Evolutionary conservation across 2,329 filamentous ascomycete species (phyloP).

Genomic region (Thelonectria discophora): DNA sequence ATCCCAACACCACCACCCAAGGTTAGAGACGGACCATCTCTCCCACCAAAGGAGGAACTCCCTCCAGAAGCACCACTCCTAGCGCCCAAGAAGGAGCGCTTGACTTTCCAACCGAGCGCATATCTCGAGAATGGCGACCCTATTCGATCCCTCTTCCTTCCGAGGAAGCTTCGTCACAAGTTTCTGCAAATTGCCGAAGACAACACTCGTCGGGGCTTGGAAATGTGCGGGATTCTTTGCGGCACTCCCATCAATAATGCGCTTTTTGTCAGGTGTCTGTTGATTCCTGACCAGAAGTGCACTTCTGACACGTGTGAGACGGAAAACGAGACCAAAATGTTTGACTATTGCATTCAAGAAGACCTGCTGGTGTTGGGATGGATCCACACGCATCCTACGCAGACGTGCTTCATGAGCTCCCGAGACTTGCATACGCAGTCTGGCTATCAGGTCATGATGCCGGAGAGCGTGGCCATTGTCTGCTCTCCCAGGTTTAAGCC

Average conservation of each 20-base stretch:
- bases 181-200: conserved; percentile 78
- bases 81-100: conserved; percentile 62
- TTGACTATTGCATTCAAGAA: conserved; percentile 87
- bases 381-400: conserved; percentile 97
- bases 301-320: conserved; percentile 96
- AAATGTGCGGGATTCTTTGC: conserved; percentile 95
- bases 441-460: conserved; percentile 95
- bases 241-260: conserved; percentile 93
- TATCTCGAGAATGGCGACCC: conserved; percentile 91
- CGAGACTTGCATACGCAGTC: conserved; percentile 92
- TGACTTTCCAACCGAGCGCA: conserved; percentile 77
- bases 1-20: conserved; percentile 28
- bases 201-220: conserved; percentile 84
- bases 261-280: conserved; percentile 85
- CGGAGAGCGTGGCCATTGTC: conserved; percentile 95
- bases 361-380: conserved; percentile 89
- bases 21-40: conserved; percentile 29
- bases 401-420: conserved; percentile 98
- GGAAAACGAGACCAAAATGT: conserved; percentile 82
- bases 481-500: conserved; percentile 85
- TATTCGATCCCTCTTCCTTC: conserved; percentile 87
- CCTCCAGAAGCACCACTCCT: conserved; percentile 39
- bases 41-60: conserved; percentile 44
- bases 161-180: conserved; percentile 73
- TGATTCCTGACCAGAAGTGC: conserved; percentile 90